Evolutionary conservation across 192 early-diverging fungal species (phyloP), one percentile per base, ranked within the genome.

Genomic region (Umbelopsis vinacea): DNA sequence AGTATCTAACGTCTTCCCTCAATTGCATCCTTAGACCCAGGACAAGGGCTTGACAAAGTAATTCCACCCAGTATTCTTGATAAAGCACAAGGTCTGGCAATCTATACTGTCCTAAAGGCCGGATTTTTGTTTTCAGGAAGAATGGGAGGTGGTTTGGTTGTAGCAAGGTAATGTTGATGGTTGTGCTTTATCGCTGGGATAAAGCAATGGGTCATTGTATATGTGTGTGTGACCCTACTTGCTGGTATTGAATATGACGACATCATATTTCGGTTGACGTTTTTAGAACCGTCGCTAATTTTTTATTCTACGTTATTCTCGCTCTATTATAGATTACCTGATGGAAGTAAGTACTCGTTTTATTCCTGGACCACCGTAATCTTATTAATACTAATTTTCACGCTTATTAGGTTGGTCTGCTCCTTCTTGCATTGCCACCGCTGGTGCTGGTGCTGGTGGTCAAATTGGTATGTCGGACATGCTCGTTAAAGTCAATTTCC

Each of bases 61-160:
- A 90, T 90, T 66, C 89, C 89, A 46, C 71, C 82, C 21, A 55
- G 74, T 45, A 83, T 90, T 55, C 72, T 89, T 12, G 79, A 75
- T 63, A 89, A 91, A 60, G 92, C 92, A 26, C 91, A 92, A 76
- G 95, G 95, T 8, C 81, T 96, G 15, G 95, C 95, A 26, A 90
- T 96, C 23, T 73, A 94, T 72, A 89, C 90, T 0, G 95, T 96
- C n/a, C 73, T 95, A 71, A 96, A 96, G 77, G 94, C 89, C 50
- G 94, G 94, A 23, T 95, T 94, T 70, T 71, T 93, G 15, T 93
- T 92, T 87, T 92, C 92, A 8, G 93, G 92, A 17, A 84, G 93
- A 24, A 83, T 86, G 48, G 94, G 94, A 12, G 84, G 89, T 2
- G 94, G 94, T 5, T 75, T 96, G 24, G 91, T 93, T n/a, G 87